phyloP scores from a whole-genome alignment of 169 alveolate genomes.

The Fabrea salina region DNA sequence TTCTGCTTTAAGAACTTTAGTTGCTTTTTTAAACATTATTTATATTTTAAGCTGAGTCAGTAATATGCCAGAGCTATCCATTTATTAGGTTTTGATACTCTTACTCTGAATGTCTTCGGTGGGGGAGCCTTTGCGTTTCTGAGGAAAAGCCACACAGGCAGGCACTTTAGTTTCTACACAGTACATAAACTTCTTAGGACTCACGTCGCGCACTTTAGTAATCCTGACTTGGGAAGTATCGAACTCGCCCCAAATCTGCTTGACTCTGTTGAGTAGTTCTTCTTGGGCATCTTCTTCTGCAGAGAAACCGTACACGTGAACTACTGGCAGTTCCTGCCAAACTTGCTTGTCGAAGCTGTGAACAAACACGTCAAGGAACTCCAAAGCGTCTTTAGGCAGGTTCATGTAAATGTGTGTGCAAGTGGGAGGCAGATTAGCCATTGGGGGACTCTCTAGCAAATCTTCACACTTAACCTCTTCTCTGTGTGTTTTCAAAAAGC shows the following conservation, averaged over 20 bases:
- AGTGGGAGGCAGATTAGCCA: not conserved
- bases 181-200: slow-evolving; percentile 68
- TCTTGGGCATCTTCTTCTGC: slow-evolving; percentile 51
- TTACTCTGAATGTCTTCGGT: too few species aligned
- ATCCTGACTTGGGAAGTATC: slow-evolving; percentile 43
- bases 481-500: slow-evolving; percentile 30
- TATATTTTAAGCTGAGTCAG: too few species aligned
- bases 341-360: slow-evolving; percentile 45
- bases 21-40: too few species aligned
- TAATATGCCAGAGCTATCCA: too few species aligned
- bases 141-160: slow-evolving; percentile 56
- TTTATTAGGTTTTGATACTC: too few species aligned
- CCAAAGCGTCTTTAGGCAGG: slow-evolving; percentile 79
- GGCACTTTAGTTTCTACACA: slow-evolving; percentile 76
- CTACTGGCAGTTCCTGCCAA: slow-evolving; percentile 49
- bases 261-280: slow-evolving; percentile 62
- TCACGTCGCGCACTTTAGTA: slow-evolving; percentile 74
- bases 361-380: slow-evolving; percentile 63
- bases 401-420: slow-evolving; percentile 75
- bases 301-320: slow-evolving; percentile 82
- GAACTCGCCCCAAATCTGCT: slow-evolving; percentile 49
- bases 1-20: too few species aligned
- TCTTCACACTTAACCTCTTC: slow-evolving; percentile 32
- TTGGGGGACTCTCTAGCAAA: slow-evolving; percentile 23
- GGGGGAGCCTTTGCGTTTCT: too few species aligned